Evolutionary conservation across 2,329 filamentous ascomycete species (phyloP).

Genomic region (Colletotrichum sp.): DNA sequence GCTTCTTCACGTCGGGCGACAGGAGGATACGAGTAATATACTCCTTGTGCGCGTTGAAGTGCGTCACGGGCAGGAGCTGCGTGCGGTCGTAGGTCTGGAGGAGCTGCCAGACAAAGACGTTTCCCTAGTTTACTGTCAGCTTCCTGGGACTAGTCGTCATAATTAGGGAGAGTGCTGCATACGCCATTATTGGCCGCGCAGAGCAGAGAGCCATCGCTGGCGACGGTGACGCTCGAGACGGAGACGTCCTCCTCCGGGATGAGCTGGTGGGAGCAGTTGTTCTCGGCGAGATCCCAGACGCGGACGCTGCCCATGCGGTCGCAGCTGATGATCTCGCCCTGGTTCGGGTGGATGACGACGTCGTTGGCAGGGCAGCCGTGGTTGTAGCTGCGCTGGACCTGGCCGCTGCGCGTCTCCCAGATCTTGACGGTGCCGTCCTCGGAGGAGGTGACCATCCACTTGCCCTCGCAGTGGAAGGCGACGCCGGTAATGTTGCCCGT

Average conservation of each 20-base stretch:
- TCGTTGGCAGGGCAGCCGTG: conserved; percentile 93
- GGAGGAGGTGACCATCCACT: conserved; percentile 99
- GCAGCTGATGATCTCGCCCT: conserved; percentile 96
- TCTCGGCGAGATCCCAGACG: conserved; percentile 96
- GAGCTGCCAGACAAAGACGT: conserved; percentile 97
- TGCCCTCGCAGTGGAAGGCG: conserved; percentile 97
- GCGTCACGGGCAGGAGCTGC: conserved; percentile 83
- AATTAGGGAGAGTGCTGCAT: conserved; percentile 31
- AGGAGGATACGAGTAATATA: conserved; percentile 93
- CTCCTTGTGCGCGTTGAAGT: conserved; percentile 88
- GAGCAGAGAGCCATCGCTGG: conserved; percentile 89
- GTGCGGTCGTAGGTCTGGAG: conserved; percentile 83
- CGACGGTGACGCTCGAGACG: conserved; percentile 93
- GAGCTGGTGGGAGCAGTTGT: conserved; percentile 94
- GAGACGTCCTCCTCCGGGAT: conserved; percentile 96
- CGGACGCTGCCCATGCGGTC: conserved; percentile 91
- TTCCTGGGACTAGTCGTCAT: background rate
- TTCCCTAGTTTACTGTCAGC: conserved; percentile 66
- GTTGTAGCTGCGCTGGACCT: conserved; percentile 89
- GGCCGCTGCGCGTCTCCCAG: conserved; percentile 88
- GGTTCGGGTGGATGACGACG: conserved; percentile 99
- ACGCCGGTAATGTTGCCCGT: conserved; percentile 96
- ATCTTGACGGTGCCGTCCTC: conserved; percentile 98
- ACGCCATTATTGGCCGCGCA: conserved; percentile 93
- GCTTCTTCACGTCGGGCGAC: conserved; percentile 90